Evolutionary conservation across 2,329 filamentous ascomycete genomes (phyloP).

Genomic region (Colletotrichum sublineola): DNA sequence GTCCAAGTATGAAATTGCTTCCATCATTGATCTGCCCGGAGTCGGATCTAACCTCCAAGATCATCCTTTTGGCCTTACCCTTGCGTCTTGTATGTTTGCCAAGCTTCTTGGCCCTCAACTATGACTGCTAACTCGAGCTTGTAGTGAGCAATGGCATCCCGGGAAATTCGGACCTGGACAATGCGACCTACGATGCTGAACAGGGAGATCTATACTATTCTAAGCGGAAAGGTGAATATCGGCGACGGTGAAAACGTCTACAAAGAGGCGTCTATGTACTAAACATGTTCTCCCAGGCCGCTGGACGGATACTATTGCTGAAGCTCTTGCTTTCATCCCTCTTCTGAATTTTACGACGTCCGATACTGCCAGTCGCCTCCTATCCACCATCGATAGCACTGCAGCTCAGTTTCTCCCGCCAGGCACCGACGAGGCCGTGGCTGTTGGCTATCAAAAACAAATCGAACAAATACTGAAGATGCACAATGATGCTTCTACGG

Average conservation of each 20-base stretch:
- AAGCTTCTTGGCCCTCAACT: no score
- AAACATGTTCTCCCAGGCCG: conserved; percentile 42
- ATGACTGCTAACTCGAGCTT: not conserved
- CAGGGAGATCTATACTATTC: conserved; percentile 50
- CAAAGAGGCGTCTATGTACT: not conserved
- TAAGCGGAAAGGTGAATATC: conserved; percentile 35
- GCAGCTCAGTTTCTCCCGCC: conserved; percentile 50
- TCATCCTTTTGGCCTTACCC: conserved; percentile 16
- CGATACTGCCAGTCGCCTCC: conserved; percentile 40
- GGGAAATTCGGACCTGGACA: conserved; percentile 45
- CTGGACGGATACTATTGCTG: conserved; percentile 48
- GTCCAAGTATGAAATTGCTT: conserved; percentile 51
- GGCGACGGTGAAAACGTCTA: no score
- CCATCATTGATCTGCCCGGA: conserved; percentile 15
- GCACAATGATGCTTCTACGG: conserved; percentile 46
- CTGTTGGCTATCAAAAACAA: conserved; percentile 54
- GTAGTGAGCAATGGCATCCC: conserved; percentile 1
- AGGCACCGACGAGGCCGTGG: conserved; percentile 50
- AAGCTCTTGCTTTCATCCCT: conserved; percentile 29
- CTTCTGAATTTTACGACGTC: conserved; percentile 47
- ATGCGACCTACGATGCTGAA: conserved; percentile 52
- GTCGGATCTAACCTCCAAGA: conserved; percentile 38
- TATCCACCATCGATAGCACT: conserved; percentile 47
- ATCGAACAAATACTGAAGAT: conserved; percentile 48
- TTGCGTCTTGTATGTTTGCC: conserved; percentile 1